Base-by-base conservation (phyloP, 345 rosid species). In the Gossypium raimondii region DNA sequence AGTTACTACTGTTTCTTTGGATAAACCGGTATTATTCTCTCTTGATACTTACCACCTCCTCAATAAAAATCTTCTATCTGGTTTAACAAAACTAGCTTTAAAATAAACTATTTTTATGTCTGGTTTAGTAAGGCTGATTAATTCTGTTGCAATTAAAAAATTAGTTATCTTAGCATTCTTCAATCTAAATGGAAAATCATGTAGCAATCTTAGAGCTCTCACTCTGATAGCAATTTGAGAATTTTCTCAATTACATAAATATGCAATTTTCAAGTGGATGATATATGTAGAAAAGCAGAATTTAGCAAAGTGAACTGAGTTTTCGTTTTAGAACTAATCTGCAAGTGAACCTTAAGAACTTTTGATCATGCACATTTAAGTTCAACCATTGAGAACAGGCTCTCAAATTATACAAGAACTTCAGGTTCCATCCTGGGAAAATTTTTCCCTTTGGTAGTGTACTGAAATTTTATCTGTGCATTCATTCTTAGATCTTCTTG, bases 211-310 rank as follows among this genome's bases (percentile, higher is more conserved):
- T 55, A 20, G 25, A 9, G 59, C 12, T n/a, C 24, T 55, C 59
- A 8, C 18, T 18, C 24, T 7, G 25, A 55, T 65, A 3, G 51
- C 14, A 64, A 43, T 18, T 11, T 65, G 47, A 16, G 2, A 38
- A 64, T n/a, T 9, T 53, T 53, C 68, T 64, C 14, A 38, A n/a
- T 64, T 64, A 38, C 7, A 64, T 38, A 64, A n/a, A 66, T 66
- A 44, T 66, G 12, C n/a, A 43, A 1, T 66, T 11, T 20, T 65
- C 4, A 10, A n/a, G 52, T 65, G 47, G 29, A 43, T 43, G 16
- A 65, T 34, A 34, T 3, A 2, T 64, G 68, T 10, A n/a, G 6
- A 18, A 34, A 27, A 60, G n/a, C 17, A 63, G 13, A 38, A 38
- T 17, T 63, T 63, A 41, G 4, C 68, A 38, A 63, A 34, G 41